Evolutionary conservation across 192 early-diverging fungal species (phyloP).

Genomic region (Backusella parvicylindrica): DNA sequence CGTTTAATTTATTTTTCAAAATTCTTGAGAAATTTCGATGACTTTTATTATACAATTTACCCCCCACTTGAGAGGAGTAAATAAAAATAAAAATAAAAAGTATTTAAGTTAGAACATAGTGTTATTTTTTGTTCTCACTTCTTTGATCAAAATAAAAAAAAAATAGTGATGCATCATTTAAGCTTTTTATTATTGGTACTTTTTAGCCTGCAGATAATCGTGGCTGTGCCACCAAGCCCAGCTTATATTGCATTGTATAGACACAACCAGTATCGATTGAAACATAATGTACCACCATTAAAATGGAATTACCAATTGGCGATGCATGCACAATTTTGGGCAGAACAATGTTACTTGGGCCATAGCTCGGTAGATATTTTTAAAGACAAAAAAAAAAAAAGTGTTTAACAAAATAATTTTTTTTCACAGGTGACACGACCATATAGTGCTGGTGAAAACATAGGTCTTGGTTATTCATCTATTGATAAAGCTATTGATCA

Average conservation of each 20-base stretch:
- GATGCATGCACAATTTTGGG: not conserved
- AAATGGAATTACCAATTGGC: not conserved
- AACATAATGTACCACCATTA: not conserved
- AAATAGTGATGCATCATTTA: not conserved
- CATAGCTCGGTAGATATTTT: not conserved
- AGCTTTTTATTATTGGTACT: not conserved
- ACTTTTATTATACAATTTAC: not conserved
- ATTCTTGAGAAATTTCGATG: not conserved
- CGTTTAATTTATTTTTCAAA: not conserved
- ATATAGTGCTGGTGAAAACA: not conserved
- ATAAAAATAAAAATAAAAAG: not conserved
- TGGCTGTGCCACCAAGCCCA: not conserved
- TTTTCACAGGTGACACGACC: not conserved
- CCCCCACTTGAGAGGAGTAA: not conserved
- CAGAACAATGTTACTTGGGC: not conserved
- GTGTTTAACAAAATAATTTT: not conserved
- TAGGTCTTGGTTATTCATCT: not conserved
- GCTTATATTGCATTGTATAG: not conserved
- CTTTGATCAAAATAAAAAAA: not conserved
- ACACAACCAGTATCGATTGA: not conserved
- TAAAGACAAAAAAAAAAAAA: not conserved
- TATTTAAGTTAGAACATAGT: not conserved
- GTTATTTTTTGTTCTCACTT: not conserved
- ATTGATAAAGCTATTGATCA: not conserved
- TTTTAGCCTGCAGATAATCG: not conserved